phyloP scores from a whole-genome alignment of 2,329 filamentous ascomycete genomes.

The Trichophyton benhamiae region DNA sequence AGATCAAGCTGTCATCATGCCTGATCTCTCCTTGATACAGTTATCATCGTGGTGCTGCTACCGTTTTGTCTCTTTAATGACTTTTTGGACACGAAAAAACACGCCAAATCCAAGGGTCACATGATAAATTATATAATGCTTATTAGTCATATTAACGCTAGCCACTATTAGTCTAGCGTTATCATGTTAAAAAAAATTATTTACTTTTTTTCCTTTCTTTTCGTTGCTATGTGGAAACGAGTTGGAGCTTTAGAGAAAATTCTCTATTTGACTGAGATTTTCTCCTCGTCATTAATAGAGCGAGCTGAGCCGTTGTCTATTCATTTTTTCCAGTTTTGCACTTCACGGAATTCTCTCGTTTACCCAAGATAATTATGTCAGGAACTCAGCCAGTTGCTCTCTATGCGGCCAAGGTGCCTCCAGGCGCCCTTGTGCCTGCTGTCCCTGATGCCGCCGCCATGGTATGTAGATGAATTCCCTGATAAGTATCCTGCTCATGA shows the following conservation, averaged over 20 bases:
- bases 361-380: slow-evolving; percentile 27
- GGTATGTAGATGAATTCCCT: slow-evolving; percentile 44
- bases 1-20: background rate
- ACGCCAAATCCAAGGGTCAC: background rate
- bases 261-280: slow-evolving; percentile 1
- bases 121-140: background rate
- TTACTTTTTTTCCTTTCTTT: background rate
- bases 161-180: background rate
- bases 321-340: background rate
- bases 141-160: background rate
- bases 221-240: background rate
- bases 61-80: background rate
- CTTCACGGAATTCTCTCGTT: background rate
- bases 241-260: background rate
- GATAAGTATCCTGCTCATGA: slow-evolving; percentile 19
- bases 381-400: slow-evolving; percentile 56
- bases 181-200: background rate
- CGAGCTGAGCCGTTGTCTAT: background rate
- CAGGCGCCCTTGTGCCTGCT: slow-evolving; percentile 71
- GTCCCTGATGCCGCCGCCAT: slow-evolving; percentile 68
- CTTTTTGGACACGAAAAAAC: background rate
- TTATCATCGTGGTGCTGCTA: background rate
- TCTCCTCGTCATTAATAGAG: background rate
- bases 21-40: background rate
- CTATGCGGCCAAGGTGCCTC: slow-evolving; percentile 83